Percentiles rank a stretch among this genome's conserved stretches.
Evolutionary conservation across 176 grass and related monocot species (phyloP).

Genomic region (Secale cereale): DNA sequence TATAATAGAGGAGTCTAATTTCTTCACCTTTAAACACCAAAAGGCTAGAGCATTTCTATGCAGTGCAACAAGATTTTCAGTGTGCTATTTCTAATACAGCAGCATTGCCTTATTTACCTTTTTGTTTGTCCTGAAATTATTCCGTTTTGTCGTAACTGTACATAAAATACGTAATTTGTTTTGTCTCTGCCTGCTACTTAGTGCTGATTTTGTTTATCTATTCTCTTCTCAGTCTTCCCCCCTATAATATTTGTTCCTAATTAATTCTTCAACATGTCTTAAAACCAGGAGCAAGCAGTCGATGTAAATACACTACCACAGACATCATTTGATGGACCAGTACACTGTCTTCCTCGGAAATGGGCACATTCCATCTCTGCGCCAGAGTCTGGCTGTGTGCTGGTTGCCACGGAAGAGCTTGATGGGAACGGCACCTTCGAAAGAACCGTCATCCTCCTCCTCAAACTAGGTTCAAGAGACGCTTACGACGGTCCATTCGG

Average conservation of each 20-base stretch:
- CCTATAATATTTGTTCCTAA: background rate
- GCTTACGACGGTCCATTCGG: slow-evolving; percentile 66
- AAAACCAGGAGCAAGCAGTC: slow-evolving; percentile 44
- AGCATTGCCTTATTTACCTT: background rate
- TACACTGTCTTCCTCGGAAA: slow-evolving; percentile 45
- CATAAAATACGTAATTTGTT: background rate
- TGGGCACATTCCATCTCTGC: slow-evolving; percentile 86
- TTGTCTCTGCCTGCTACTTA: background rate
- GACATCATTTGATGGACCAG: slow-evolving; percentile 18
- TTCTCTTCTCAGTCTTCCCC: background rate
- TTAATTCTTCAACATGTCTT: slow-evolving; percentile 3
- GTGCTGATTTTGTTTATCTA: background rate
- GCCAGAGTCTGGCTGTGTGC: slow-evolving; percentile 72
- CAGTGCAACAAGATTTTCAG: background rate
- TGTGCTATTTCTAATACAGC: background rate
- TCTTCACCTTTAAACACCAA: background rate
- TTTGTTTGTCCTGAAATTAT: background rate
- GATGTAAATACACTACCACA: slow-evolving; percentile 32
- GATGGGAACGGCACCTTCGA: slow-evolving; percentile 65
- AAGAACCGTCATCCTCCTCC: slow-evolving; percentile 76
- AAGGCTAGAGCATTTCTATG: background rate
- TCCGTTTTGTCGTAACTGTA: background rate
- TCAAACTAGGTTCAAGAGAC: slow-evolving; percentile 60
- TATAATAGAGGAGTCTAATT: background rate
- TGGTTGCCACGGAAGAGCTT: slow-evolving; percentile 83